phyloP scores from a whole-genome alignment of 2,329 filamentous ascomycete species.

The Cercospora sojina region DNA sequence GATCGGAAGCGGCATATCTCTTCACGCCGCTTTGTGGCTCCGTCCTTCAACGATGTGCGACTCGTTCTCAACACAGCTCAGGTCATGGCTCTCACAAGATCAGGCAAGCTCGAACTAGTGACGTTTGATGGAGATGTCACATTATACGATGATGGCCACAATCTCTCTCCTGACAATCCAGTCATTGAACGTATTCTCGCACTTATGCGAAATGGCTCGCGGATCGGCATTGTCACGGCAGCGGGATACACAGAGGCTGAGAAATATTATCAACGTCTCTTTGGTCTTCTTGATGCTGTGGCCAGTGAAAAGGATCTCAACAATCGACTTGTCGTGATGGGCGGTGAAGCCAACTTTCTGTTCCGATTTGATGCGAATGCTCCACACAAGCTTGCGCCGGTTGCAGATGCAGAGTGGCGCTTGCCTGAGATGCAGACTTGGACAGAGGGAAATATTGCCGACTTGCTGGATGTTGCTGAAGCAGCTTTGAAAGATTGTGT shows the following conservation, averaged over 20 bases:
- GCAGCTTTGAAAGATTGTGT: conserved; percentile 79
- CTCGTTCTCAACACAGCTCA: conserved; percentile 93
- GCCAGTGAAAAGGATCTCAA: conserved; percentile 49
- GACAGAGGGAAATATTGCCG: conserved; percentile 72
- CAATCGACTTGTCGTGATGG: conserved; percentile 73
- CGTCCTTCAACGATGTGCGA: conserved; percentile 95
- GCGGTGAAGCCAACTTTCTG: conserved; percentile 93
- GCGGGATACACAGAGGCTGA: conserved; percentile 89
- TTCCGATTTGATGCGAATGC: conserved; percentile 71
- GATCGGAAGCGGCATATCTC: conserved; percentile 84
- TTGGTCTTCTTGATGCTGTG: conserved; percentile 82
- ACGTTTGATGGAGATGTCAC: conserved; percentile 99
- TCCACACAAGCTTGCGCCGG: conserved; percentile 66
- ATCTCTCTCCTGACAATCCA: conserved; percentile 70
- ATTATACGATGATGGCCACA: conserved; percentile 79
- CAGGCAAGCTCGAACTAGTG: conserved; percentile 73
- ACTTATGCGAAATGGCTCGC: conserved; percentile 73
- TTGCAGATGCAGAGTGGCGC: conserved; percentile 66
- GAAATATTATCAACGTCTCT: conserved; percentile 81
- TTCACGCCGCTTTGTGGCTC: conserved; percentile 85
- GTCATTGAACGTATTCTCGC: conserved; percentile 68
- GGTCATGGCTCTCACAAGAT: conserved; percentile 79
- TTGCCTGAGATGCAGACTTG: conserved; percentile 75
- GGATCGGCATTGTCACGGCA: conserved; percentile 93
- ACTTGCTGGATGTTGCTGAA: conserved; percentile 87